Base-by-base conservation (phyloP, 2,329 filamentous ascomycete species). In the Alternaria gansuensis region DNA sequence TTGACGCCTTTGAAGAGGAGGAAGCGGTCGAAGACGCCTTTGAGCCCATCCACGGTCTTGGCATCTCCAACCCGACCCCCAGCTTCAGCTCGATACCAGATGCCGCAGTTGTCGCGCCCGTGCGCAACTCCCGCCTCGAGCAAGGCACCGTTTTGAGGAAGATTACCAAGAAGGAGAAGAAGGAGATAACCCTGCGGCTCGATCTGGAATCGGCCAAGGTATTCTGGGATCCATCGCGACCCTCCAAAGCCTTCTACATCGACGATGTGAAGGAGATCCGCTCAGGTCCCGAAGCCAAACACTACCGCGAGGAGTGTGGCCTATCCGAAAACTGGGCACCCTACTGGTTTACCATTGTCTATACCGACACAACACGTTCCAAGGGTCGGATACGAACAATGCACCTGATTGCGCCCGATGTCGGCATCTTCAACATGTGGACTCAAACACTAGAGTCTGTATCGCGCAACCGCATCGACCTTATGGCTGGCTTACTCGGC, bases 251-350 rank as follows among this genome's bases (percentile, higher is more conserved):
- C 52, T 90, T 99, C 64, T 96, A 96, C 76, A 91, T 99, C 63
- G 95, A 99, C 71, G 93, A 98, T 75, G 94, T 99, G 70, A 90
- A 91, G 71, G 93, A 97, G 72, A 93, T 98, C 46, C 88, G 93
- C 62, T 87, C 89, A 33, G 93, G 92, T 17, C 85, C 86, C 11
- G 92, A 98, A 74, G 92, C 94, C 17, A 88, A 91, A 57, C 94
- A 96, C 74, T 96, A 97, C 75, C 90, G 92, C 40, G 88, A 94
- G 69, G 93, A 97, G 76, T 91, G 90, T 72, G 87, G 88, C 37
- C 81, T 95, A 23, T 80, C 88, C 0, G 85, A 89, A 51, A 81
- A 86, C 5, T 85, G 88, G 37, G 90, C 93, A 69, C 80, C 84
- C 7, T 87, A 87, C 13, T 96, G 93, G 86, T 94, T 98, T 72